A percentile compares a stretch with the other conserved stretches of the same genome.
Evolutionary conservation across 495 filamentous ascomycete species (phyloP).

Genomic region (Podospora comata): DNA sequence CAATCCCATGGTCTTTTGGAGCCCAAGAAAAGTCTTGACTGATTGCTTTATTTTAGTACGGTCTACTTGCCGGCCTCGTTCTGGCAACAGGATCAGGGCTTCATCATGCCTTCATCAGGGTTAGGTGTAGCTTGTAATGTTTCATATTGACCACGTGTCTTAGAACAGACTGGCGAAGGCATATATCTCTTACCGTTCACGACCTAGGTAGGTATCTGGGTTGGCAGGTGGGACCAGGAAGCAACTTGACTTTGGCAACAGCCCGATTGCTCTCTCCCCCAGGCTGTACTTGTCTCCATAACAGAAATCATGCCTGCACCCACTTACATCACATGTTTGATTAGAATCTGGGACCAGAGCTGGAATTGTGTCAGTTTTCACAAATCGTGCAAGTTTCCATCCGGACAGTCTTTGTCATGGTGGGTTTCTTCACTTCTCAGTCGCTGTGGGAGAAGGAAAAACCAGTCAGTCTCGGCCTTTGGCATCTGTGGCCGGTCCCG

Average conservation of each 20-base stretch:
- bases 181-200: too few species aligned
- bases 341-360: neutral
- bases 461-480: constrained; percentile 35
- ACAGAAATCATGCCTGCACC: too few species aligned
- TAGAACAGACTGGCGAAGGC: too few species aligned
- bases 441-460: constrained; percentile 31
- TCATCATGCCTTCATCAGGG: neutral
- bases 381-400: neutral
- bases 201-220: too few species aligned
- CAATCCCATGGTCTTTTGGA: neutral
- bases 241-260: too few species aligned
- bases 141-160: neutral
- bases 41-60: neutral
- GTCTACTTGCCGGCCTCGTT: neutral
- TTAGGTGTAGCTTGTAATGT: neutral
- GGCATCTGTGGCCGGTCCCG: neutral
- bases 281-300: too few species aligned
- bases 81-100: neutral
- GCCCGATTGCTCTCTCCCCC: too few species aligned
- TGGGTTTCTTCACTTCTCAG: neutral
- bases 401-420: neutral
- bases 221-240: too few species aligned
- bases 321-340: neutral
- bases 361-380: neutral
- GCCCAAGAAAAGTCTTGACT: neutral